A percentile compares a stretch with the other conserved stretches of the same genome.
These are phyloP conservation scores for Arthrinium puccinioides DNA, from an alignment of 2,329 filamentous ascomycete species.

Conservation along the genomic window DNA sequence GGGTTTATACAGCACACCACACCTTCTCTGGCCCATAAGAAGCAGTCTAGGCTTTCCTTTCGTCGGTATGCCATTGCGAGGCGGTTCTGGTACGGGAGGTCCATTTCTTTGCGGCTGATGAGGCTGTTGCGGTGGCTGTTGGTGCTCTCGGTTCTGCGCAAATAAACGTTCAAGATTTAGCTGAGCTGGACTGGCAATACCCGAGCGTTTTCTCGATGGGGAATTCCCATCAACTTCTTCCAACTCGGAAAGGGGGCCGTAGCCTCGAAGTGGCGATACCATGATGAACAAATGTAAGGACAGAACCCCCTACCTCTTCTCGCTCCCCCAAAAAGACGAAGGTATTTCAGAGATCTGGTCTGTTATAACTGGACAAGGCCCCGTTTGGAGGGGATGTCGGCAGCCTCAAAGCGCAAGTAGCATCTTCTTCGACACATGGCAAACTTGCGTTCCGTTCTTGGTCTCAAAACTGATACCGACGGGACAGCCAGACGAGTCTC, in stretches of 20 bases:
- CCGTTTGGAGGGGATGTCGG: too few species aligned
- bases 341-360: not conserved
- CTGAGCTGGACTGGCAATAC: conserved; percentile 46
- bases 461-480: not conserved
- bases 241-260: conserved; percentile 10
- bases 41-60: conserved; percentile 77
- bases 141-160: conserved; percentile 50
- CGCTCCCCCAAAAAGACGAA: not conserved
- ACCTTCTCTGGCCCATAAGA: conserved; percentile 95
- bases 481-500: not conserved
- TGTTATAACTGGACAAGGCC: too few species aligned
- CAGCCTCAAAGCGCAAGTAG: too few species aligned
- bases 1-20: too few species aligned
- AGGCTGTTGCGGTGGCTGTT: too few species aligned
- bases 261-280: conserved; percentile 21
- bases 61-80: conserved; percentile 32
- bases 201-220: conserved; percentile 16
- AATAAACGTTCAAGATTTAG: conserved; percentile 58
- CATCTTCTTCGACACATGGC: too few species aligned
- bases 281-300: conserved; percentile 11
- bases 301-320: too few species aligned
- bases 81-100: conserved; percentile 35
- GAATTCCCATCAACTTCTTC: conserved; percentile 9
- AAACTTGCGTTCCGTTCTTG: not conserved
- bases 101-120: conserved; percentile 40